Percentiles rank a stretch among this genome's conserved stretches.
Evolutionary conservation across 108 stramenopile species (phyloP).

Genomic region (Mayamaea pseudoterrestris): DNA sequence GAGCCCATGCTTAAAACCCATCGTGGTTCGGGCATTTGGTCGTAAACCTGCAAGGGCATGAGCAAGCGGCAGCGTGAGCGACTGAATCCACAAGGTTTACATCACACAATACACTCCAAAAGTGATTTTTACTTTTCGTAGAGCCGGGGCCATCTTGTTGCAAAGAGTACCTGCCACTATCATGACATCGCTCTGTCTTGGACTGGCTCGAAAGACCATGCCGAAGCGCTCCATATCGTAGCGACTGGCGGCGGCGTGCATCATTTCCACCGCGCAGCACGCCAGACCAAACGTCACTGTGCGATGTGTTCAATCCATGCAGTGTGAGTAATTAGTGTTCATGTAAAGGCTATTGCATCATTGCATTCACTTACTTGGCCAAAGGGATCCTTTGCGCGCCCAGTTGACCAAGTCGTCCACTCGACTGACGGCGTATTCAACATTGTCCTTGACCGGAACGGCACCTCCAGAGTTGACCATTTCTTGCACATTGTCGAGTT

Average conservation of each 20-base stretch:
- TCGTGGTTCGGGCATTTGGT: conserved; percentile 99
- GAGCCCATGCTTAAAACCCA: conserved; percentile 99
- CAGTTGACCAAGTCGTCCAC: conserved; percentile 99
- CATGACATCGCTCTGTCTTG: conserved; percentile 97
- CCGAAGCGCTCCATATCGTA: conserved; percentile 99
- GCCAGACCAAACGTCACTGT: conserved; percentile 97
- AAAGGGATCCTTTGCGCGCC: conserved; percentile 97
- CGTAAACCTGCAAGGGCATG: too few relatives aligned
- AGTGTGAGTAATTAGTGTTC: too few relatives aligned
- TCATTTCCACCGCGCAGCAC: conserved; percentile 99
- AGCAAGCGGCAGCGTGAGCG: too few relatives aligned
- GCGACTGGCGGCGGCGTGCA: conserved; percentile 97
- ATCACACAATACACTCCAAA: too few relatives aligned
- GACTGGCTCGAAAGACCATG: conserved; percentile 92
- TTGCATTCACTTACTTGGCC: too few relatives aligned
- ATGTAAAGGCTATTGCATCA: too few relatives aligned
- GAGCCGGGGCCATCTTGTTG: conserved; percentile 99
- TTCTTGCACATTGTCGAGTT: conserved; percentile 66
- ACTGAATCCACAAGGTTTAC: too few relatives aligned
- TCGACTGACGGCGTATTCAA: conserved; percentile 96
- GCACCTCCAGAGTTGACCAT: conserved; percentile 46
- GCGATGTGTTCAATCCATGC: too few relatives aligned
- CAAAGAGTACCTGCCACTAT: conserved; percentile 99
- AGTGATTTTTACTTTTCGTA: too few relatives aligned
- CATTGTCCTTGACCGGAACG: conserved; percentile 74